Base-by-base conservation (phyloP, 352 stramenopile genomes). In the Aphanomyces invadans region DNA sequence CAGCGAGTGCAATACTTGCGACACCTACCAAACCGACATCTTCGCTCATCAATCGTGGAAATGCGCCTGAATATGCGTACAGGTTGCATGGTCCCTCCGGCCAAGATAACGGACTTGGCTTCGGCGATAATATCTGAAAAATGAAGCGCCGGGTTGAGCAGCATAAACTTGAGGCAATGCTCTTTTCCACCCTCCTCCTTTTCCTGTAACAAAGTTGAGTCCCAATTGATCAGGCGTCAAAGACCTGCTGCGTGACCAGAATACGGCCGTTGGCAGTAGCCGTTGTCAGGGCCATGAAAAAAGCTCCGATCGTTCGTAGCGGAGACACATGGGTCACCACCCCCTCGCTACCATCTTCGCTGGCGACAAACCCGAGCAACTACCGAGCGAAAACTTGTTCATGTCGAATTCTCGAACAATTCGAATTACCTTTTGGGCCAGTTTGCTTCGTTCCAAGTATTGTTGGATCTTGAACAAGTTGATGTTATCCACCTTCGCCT, bases 31-130 rank as follows among this genome's bases (percentile, higher is more conserved):
- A 5, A 62, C 4, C 21, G 44, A 15, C 25, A 12, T 65, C 52
- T 65, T 9, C 26, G 38, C 49, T 29, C 23, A 36, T 19, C 23
- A 29, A 60, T 46, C n/a, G n/a, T n/a, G n/a, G n/a, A n/a, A n/a
- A n/a, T n/a, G n/a, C n/a, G n/a, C n/a, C n/a, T n/a, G n/a, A n/a
- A n/a, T n/a, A 9, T 57, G 68, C 71, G 61, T 71, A 94, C 86
- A 19, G 97, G 97, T 63, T 98, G 89, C 76, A 99, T 96, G 46
- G 97, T 99, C 45, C 97, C 97, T 71, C 97, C 97, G 15, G 97
- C 93, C 5, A 99, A 80, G 53, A 99, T 90, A 5, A 99, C 86
- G 9, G 95, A 94, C 54, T 96, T 84, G 12, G 95, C 82, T 69
- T 98, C 86, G 32, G 93, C 69, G 4, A 98, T 80, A n/a, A 99